Evolutionary conservation across 1,139 yeast genomes (phyloP).

Genomic region (Protomyces pachydermus): DNA sequence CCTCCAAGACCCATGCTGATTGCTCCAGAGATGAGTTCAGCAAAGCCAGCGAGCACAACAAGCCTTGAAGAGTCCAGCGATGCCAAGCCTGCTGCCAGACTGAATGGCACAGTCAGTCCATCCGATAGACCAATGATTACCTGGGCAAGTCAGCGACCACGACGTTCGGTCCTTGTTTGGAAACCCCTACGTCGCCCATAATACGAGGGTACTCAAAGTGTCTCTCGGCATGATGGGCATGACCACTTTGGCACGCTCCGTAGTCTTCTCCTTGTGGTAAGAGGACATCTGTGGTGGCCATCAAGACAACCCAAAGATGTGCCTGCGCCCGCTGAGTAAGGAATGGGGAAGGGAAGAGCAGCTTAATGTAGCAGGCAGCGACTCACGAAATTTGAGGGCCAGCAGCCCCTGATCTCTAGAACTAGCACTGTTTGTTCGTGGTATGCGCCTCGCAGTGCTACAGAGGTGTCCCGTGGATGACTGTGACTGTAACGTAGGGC

Average conservation of each 20-base stretch:
- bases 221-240: neutral
- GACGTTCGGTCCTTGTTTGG: too few species aligned
- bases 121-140: constrained; percentile 73
- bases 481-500: too few species aligned
- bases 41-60: constrained; percentile 81
- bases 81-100: constrained; percentile 74
- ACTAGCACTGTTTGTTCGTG: too few species aligned
- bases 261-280: neutral
- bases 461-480: too few species aligned
- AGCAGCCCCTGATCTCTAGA: too few species aligned
- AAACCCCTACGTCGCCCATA: neutral
- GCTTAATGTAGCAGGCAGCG: too few species aligned
- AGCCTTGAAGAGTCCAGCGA: constrained; percentile 67
- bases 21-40: constrained; percentile 79
- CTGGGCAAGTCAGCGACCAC: constrained; percentile 35
- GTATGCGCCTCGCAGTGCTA: too few species aligned
- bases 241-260: neutral
- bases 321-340: too few species aligned
- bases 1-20: constrained; percentile 85
- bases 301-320: too few species aligned
- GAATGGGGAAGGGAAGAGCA: too few species aligned
- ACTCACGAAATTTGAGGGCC: too few species aligned
- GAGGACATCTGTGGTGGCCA: neutral
- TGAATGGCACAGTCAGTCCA: constrained; percentile 80
- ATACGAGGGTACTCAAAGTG: constrained; percentile 1